Base-by-base conservation (phyloP, 1,284 basidiomycete genomes). In the Hortiboletus rubellus region DNA sequence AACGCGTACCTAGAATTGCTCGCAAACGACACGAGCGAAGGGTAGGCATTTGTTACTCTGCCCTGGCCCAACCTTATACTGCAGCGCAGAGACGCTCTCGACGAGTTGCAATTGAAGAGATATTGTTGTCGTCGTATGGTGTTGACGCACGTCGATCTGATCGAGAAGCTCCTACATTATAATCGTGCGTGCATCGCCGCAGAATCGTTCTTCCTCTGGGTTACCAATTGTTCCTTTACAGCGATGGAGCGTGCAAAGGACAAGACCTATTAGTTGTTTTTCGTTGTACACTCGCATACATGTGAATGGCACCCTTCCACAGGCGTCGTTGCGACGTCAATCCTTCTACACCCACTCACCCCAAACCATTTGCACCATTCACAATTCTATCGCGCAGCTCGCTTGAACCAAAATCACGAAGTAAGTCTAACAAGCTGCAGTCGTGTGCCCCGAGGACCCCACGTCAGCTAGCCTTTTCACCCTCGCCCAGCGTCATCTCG, bases 91-190 rank as follows among this genome's bases (percentile, higher is more conserved):
- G 94, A 98, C 59, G 96, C 96, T 10, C 82, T 98, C 52, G 95
- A 97, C 63, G 87, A 91, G 66, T 80, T 98, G 6, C 91, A 95
- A 63, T 78, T 98, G 55, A 96, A 94, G 74, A 80, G 96, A 57
- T 98, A 98, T 74, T 98, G 96, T 76, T 98, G 96, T 76, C 83
- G 96, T 47, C 84, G 96, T 54, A 99, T 99, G 96, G 93, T 99
- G 12, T 78, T 98, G 55, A 98, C 96, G 0, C 96, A 99, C 72
- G 95, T 98, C 60, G 96, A 98, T 76, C 81, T 98, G 59, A 97
- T 98, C 65, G 95, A 98, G 75, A 98, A 97, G 75, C 81, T 97
- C 18, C 79, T 98, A 30, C 93, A 96, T 69, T 98, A 97, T 76
- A 97, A 96, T 77, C 94, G 95, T 97, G 63, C 68, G 94, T 85